Evolutionary conservation across 1,139 yeast species (phyloP), one percentile per base, ranked within the genome.

Genomic region (Komagataea norvegica): DNA sequence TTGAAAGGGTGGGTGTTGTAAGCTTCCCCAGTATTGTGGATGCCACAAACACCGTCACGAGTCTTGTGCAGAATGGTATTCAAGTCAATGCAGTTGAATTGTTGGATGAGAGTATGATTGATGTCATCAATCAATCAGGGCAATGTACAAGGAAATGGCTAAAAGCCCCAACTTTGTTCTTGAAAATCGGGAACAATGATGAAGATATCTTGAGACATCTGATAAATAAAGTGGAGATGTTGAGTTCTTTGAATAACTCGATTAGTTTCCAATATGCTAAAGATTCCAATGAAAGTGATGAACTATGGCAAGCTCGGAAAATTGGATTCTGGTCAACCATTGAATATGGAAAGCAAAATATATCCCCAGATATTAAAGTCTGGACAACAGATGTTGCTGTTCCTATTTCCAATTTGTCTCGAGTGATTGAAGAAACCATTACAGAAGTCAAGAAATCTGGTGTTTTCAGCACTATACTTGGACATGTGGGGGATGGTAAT

Each of bases 301-400:
- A 80, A 44, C 66, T 88, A 35, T 88, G 96, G 96, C 75, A 81
- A 25, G 96, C 96, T 1, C 65, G 96, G 45, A 79, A 91, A 55
- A 79, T 79, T 40, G 95, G 95, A 0, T 67, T 88, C 22, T 87
- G 59, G 59, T 50, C 57, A 8, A 44, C 52, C 6, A 54, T 54
- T n/a, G 52, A 52, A 27, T 53, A 46, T 29, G 56, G 87, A 2
- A 60, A 67, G 29, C 61, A 69, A 9, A 79, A 74, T 19, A 48
- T 51, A 15, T 65, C 76, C 13, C 74, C 76, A 46, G 77, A 31
- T 77, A 87, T 82, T 11, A 83, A 80, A 56, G 67, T 79, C 8
- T 87, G 95, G 94, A 68, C 77, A 10, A 87, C 95, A 0, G 95
- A 87, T 57, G 87, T 85, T 17, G 94, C 95, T 1, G 95, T 87